phyloP scores from a whole-genome alignment of 345 rosid species.

The Brassica juncea region DNA sequence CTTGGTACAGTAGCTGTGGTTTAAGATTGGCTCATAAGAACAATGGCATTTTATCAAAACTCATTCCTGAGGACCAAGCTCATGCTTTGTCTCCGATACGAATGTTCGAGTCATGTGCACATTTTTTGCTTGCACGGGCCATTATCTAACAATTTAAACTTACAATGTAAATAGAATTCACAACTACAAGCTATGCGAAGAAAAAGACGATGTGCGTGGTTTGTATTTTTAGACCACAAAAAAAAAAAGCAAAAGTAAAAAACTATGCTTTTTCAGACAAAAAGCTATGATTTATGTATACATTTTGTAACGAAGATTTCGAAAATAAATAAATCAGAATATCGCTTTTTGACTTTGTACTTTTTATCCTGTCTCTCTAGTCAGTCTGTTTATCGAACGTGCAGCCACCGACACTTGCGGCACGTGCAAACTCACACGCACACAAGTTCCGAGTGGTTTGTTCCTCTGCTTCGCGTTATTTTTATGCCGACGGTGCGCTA shows the following conservation, averaged over 20 bases:
- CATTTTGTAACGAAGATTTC: background rate
- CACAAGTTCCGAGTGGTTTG: constrained; percentile 20
- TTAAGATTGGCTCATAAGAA: background rate
- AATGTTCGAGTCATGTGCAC: background rate
- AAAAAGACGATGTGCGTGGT: background rate
- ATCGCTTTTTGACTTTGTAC: constrained; percentile 12
- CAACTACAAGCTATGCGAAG: background rate
- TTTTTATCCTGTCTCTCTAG: constrained; percentile 13
- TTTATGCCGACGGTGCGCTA: constrained; percentile 43
- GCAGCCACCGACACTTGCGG: constrained; percentile 46
- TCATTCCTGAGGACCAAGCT: background rate
- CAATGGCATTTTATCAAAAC: background rate
- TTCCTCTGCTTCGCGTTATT: constrained; percentile 38
- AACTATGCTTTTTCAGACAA: background rate
- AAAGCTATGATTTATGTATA: background rate
- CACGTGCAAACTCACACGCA: constrained; percentile 43
- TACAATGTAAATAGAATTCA: background rate
- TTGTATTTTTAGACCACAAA: background rate
- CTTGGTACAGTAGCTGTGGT: background rate
- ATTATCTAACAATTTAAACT: background rate
- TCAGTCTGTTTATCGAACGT: constrained; percentile 12
- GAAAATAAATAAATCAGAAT: background rate
- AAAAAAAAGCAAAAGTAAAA: background rate
- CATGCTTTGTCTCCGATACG: background rate
- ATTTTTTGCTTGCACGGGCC: background rate